Evolutionary conservation across 176 grass and related monocot genomes (phyloP).

Genomic region (Avena insularis): DNA sequence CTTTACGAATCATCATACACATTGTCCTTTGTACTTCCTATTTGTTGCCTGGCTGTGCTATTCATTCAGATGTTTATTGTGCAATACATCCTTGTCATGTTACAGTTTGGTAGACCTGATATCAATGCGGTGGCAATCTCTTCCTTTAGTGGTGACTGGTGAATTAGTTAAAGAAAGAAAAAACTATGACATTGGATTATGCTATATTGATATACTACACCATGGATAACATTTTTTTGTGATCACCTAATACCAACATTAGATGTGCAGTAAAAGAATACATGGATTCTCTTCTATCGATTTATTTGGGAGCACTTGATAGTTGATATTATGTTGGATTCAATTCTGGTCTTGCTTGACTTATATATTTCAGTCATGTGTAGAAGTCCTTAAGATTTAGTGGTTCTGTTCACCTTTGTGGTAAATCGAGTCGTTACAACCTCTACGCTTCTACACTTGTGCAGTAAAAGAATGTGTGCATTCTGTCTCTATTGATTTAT

Average conservation of each 20-base stretch:
- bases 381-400: neutral
- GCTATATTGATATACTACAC: neutral
- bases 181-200: neutral
- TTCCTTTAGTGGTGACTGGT: neutral
- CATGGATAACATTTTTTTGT: neutral
- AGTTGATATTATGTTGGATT: slow-evolving; percentile 18
- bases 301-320: neutral
- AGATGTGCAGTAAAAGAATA: neutral
- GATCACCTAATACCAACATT: neutral
- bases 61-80: neutral
- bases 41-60: neutral
- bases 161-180: neutral
- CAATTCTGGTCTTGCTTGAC: slow-evolving; percentile 12
- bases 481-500: neutral
- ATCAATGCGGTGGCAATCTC: neutral
- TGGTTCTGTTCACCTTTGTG: neutral
- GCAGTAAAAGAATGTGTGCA: neutral
- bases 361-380: neutral
- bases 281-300: neutral
- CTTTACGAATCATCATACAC: neutral
- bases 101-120: slow-evolving; percentile 13
- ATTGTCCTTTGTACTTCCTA: neutral
- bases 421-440: neutral
- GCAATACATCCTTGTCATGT: neutral
- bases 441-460: neutral